phyloP scores from a whole-genome alignment of 768 basidiomycete genomes.

The Multifurca ochricompacta region DNA sequence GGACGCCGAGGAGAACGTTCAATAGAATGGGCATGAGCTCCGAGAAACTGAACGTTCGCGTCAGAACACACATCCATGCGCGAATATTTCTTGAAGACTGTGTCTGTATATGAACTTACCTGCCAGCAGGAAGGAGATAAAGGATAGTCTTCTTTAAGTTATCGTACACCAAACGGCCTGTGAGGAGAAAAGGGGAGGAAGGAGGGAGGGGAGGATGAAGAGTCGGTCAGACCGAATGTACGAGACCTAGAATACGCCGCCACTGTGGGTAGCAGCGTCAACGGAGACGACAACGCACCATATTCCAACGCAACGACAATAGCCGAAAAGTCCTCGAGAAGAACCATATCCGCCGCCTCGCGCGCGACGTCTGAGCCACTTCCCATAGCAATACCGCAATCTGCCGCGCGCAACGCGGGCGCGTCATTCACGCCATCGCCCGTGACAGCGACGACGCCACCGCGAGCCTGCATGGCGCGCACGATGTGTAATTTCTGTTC shows the following conservation, averaged over 20 bases:
- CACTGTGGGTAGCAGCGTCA: no score
- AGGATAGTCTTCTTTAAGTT: conserved; percentile 52
- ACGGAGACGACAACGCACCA: conserved; percentile 28
- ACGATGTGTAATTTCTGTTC: conserved; percentile 63
- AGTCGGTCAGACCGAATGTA: not conserved
- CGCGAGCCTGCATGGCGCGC: conserved; percentile 44
- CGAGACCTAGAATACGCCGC: no score
- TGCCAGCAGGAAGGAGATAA: conserved; percentile 44
- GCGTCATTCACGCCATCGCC: conserved; percentile 63
- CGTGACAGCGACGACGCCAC: conserved; percentile 52
- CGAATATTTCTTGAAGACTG: no score
- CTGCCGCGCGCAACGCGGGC: conserved; percentile 49
- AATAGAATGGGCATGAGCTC: conserved; percentile 54
- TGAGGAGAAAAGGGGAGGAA: not conserved
- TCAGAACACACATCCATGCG: conserved; percentile 1
- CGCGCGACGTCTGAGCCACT: conserved; percentile 43
- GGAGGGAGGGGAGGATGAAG: no score
- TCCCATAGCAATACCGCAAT: conserved; percentile 58
- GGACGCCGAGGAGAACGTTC: conserved; percentile 38
- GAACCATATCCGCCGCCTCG: conserved; percentile 55
- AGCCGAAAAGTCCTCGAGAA: conserved; percentile 58
- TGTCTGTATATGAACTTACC: no score
- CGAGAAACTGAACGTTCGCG: conserved; percentile 36
- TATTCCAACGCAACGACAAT: conserved; percentile 59
- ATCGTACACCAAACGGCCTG: conserved; percentile 50